Percentiles rank a stretch among this genome's conserved stretches.
These are phyloP conservation scores for Eucalyptus decipiens DNA, from an alignment of 345 rosid species.

Conservation along the genomic window DNA sequence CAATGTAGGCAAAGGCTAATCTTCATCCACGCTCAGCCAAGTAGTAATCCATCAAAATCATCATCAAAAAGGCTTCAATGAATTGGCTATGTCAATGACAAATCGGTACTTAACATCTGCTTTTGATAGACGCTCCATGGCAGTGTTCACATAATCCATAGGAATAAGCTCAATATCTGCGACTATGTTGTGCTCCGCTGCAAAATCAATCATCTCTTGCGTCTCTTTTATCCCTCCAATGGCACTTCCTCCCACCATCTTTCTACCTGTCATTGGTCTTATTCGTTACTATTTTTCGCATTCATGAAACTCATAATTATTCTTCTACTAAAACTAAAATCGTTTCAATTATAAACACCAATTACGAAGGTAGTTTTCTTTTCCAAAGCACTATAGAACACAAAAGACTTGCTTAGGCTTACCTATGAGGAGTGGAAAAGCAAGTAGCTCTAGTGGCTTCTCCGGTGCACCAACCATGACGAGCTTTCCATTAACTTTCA, in stretches of 20 bases:
- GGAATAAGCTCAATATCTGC: conserved; percentile 2
- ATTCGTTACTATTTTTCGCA: not conserved
- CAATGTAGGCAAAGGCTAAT: not conserved
- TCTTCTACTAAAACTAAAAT: not conserved
- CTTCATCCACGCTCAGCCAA: not conserved
- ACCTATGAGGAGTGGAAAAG: conserved; percentile 14
- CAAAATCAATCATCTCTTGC: conserved; percentile 13
- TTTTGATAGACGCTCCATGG: not conserved
- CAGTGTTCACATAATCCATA: conserved; percentile 6
- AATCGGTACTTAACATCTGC: conserved; percentile 8
- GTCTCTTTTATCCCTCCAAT: conserved; percentile 19
- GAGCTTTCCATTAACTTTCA: too few relatives aligned
- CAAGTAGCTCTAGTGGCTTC: conserved; percentile 30
- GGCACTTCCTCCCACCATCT: not conserved
- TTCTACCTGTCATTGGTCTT: conserved; percentile 3
- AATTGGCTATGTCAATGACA: conserved; percentile 6
- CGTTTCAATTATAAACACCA: not conserved
- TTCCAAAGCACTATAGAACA: too few relatives aligned
- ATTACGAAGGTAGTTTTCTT: not conserved
- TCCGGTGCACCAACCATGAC: too few relatives aligned
- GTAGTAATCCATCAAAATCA: not conserved
- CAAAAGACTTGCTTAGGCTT: not conserved
- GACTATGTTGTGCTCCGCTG: not conserved
- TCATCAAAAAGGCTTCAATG: not conserved
- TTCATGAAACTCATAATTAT: not conserved